Evolutionary conservation across 2,329 filamentous ascomycete species (phyloP), one percentile per base, ranked within the genome.

Genomic region (Scedosporium aurantiacum): DNA sequence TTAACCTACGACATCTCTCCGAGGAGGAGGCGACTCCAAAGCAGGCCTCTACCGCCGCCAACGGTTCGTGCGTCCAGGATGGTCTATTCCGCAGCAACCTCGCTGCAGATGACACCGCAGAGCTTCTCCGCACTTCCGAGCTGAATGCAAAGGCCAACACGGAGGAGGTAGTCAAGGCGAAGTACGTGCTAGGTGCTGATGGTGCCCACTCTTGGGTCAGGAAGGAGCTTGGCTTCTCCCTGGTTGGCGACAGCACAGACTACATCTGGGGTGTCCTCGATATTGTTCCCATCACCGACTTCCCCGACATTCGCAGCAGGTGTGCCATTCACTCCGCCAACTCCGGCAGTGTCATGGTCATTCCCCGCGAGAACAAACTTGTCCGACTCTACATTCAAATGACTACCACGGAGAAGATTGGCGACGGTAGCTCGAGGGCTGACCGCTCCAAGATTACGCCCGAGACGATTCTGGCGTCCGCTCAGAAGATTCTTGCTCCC

Each of bases 331-430:
- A 84, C 65, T 79, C 77, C 32, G 78, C 75, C 16, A 70, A 76
- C 55, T 71, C 76, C 6, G 85, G 85, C 0, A 84, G 77, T 60
- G 71, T 88, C 25, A 85, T 88, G 82, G 77, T 86, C 1, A 86
- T 87, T 62, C 89, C 89, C 0, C 79, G 87, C 25, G 87, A 90
- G 70, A 74, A 82, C 61, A 82, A 85, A 63, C 82, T 89, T 73
- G 86, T 89, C 58, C 80, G 88, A 27, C 69, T 87, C 1, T 88
- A 87, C 63, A 86, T 89, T 58, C 84, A 89, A 68, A 75, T 89
- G 18, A 82, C 65, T 3, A 64, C 76, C 68, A 70, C 73, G 67
- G 72, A 79, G 87, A 63, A 58, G 2, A 60, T 12, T 18, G 32
- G 41, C n/a, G 32, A 21, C 2, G 41, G 21, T 10, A 28, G 41